Conservation (phyloP, 148 eudicot genomes). For the Rhododendron mucronatum region DNA sequence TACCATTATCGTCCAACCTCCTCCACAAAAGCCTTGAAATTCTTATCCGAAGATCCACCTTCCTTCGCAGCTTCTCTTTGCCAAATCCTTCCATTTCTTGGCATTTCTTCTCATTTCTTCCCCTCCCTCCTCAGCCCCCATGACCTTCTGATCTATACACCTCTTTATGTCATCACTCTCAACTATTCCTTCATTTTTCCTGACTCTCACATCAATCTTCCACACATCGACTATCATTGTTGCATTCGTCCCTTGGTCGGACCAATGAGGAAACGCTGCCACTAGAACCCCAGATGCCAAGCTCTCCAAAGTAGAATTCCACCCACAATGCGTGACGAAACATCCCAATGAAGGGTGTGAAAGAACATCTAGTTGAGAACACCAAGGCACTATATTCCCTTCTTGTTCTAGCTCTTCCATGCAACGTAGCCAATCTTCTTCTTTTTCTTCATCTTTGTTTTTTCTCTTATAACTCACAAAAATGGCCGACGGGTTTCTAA, state of each 20-base stretch:
- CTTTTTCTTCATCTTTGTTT: too few species aligned
- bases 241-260: slow-evolving; percentile 45
- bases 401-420: too few species aligned
- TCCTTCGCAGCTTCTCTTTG: slow-evolving; percentile 25
- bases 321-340: slow-evolving; percentile 28
- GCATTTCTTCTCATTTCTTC: slow-evolving; percentile 28
- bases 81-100: slow-evolving; percentile 29
- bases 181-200: slow-evolving; percentile 15
- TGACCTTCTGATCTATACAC: slow-evolving; percentile 26
- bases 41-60: slow-evolving; percentile 35
- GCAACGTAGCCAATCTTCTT: not conserved
- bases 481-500: too few species aligned
- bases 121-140: slow-evolving; percentile 20
- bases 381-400: too few species aligned
- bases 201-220: slow-evolving; percentile 34
- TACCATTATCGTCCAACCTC: not conserved
- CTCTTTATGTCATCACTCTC: slow-evolving; percentile 11
- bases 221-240: slow-evolving; percentile 42
- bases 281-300: slow-evolving; percentile 35
- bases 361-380: too few species aligned
- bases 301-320: slow-evolving; percentile 43
- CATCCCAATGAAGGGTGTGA: too few species aligned
- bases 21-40: not conserved
- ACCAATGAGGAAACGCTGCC: not conserved
- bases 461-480: too few species aligned